Percentiles rank a stretch among this genome's conserved stretches.
phyloP scores from a whole-genome alignment of 192 early-diverging fungal species.

The Pilobolus umbonatus region DNA sequence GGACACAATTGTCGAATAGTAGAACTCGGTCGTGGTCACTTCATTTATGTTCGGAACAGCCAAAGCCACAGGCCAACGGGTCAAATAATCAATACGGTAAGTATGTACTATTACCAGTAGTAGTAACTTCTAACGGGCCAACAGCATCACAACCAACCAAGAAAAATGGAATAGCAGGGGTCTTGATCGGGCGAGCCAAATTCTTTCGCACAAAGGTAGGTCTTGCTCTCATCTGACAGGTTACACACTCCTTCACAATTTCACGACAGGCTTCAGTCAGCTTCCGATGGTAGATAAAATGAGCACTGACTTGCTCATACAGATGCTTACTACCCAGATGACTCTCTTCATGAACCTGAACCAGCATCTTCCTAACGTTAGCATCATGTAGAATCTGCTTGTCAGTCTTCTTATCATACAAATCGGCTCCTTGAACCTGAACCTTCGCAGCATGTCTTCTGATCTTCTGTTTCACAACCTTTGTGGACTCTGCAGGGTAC shows the following conservation, averaged over 20 bases:
- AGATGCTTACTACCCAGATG: neutral
- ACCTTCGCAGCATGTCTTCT: neutral
- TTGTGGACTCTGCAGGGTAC: neutral
- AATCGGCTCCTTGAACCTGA: neutral
- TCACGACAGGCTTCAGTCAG: too few species aligned
- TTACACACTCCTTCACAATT: neutral
- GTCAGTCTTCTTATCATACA: neutral
- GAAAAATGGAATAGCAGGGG: neutral
- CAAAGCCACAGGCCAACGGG: constrained; percentile 15
- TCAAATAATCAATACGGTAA: constrained; percentile 26
- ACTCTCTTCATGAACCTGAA: constrained; percentile 10
- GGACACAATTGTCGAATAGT: neutral
- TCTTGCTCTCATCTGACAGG: constrained; percentile 11
- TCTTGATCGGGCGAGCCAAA: neutral
- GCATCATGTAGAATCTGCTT: neutral
- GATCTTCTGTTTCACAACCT: neutral
- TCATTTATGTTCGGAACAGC: constrained; percentile 12
- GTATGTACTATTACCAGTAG: constrained; percentile 23
- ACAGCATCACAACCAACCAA: constrained; percentile 7
- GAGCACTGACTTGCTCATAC: neutral
- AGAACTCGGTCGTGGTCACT: neutral
- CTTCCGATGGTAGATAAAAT: neutral
- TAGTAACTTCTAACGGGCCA: neutral
- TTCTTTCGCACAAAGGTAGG: neutral
- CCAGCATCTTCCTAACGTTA: neutral